phyloP scores from a whole-genome alignment of 345 rosid genomes.

The Cardamine chenopodiifolia region DNA sequence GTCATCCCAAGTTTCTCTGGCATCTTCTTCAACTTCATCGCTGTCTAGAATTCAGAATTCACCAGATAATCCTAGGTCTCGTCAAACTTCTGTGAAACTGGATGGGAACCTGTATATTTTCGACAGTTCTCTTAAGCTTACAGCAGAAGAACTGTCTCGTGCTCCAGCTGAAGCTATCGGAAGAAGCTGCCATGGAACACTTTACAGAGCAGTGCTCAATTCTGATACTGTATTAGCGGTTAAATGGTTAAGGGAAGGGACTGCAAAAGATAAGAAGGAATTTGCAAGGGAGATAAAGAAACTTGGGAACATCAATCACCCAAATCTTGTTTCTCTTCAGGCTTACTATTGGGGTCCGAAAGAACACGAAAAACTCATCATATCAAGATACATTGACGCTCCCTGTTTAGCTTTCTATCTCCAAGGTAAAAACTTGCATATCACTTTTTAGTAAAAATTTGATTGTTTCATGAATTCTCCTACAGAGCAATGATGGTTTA shows the following conservation, averaged over 20 bases:
- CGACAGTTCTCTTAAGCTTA: conserved; percentile 59
- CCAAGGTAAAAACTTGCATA: conserved; percentile 57
- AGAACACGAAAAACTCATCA: conserved; percentile 82
- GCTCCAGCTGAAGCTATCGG: conserved; percentile 92
- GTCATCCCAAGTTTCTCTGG: conserved; percentile 56
- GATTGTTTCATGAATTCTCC: not conserved
- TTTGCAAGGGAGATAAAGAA: conserved; percentile 87
- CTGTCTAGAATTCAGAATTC: conserved; percentile 51
- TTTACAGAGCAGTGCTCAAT: conserved; percentile 73
- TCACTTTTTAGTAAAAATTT: not conserved
- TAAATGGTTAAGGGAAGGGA: conserved; percentile 88
- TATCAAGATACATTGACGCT: conserved; percentile 66
- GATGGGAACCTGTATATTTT: conserved; percentile 77
- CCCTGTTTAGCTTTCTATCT: conserved; percentile 70
- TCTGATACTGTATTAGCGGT: conserved; percentile 65
- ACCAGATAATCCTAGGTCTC: conserved; percentile 45
- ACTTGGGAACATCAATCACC: conserved; percentile 82
- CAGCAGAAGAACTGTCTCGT: conserved; percentile 77
- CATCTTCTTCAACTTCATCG: conserved; percentile 61
- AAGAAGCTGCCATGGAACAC: conserved; percentile 82
- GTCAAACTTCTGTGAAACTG: conserved; percentile 67
- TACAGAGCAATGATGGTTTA: not conserved
- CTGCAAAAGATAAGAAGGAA: conserved; percentile 77
- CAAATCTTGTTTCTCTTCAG: conserved; percentile 74
- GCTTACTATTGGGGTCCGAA: conserved; percentile 90